Conservation (phyloP, 371 early-diverging fungal genomes). For the Chytridium lagenaria region DNA sequence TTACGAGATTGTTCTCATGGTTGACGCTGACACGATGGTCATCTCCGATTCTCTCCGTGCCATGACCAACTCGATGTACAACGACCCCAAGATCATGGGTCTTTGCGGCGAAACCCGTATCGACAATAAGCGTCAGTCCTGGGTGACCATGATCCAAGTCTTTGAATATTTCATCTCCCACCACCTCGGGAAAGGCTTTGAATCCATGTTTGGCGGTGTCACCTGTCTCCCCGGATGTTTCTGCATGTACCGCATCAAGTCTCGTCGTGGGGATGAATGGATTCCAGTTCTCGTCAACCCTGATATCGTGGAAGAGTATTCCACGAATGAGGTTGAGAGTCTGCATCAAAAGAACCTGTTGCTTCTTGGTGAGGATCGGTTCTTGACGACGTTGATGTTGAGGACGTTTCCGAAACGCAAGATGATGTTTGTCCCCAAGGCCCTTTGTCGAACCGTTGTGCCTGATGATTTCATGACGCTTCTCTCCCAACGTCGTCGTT, state of each 20-base stretch:
- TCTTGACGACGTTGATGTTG: constrained; percentile 97
- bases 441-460: constrained; percentile 91
- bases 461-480: constrained; percentile 90
- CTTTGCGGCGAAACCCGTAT: constrained; percentile 76
- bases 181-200: constrained; percentile 95
- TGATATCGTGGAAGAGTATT: constrained; percentile 90
- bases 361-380: constrained; percentile 98
- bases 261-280: constrained; percentile 16
- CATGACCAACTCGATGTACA: constrained; percentile 72
- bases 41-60: constrained; percentile 78
- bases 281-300: constrained; percentile 88
- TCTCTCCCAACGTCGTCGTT: constrained; percentile 93
- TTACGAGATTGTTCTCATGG: constrained; percentile 93
- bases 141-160: constrained; percentile 71
- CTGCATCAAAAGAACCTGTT: constrained; percentile 98
- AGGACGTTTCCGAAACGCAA: constrained; percentile 92
- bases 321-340: constrained; percentile 93
- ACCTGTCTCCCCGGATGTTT: constrained; percentile 98
- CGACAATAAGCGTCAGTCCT: constrained; percentile 66
- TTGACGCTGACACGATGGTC: constrained; percentile 94
- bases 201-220: constrained; percentile 95
- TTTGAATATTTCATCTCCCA: constrained; percentile 98
- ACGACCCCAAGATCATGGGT: constrained; percentile 75
- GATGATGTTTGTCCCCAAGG: constrained; percentile 95
- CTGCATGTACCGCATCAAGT: constrained; percentile 75